Evolutionary conservation across 1,284 basidiomycete species (phyloP), one percentile per base, ranked within the genome.

Genomic region (Microbotryum violaceum): DNA sequence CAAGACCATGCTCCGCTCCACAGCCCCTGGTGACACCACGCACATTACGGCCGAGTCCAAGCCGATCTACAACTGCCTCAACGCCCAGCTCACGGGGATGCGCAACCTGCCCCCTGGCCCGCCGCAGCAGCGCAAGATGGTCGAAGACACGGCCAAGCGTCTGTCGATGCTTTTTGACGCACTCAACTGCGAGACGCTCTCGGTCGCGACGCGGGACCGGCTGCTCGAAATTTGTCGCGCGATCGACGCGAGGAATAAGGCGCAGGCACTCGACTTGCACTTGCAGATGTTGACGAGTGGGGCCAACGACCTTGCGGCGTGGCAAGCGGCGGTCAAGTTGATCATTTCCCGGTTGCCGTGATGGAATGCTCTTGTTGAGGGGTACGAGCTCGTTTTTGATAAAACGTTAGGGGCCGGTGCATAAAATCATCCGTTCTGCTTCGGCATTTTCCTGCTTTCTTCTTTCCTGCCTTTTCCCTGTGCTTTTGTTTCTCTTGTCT

Each of bases 121-220:
- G 84, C 82, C 88, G 9, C 83, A 86, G 68, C 86, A 93, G 78
- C 88, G 86, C 75, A 85, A 88, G 44, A 82, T 93, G 70, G 83
- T 86, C 0, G 90, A 92, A 63, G 93, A 97, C 72, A 82, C 91
- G 3, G 91, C 96, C 73, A 82, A 90, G 29, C 82, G 93, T 31
- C 80, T 96, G 72, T 92, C 87, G 74, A 82, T 86, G 5, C 77
- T 97, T 57, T 94, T 94, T 70, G 93, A 97, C 74, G 85, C 85
- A 33, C 78, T 97, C 69, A 97, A 97, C 77, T 93, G 91, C 73
- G 91, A 90, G 70, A 87, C 88, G 8, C 75, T 97, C 10, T 70
- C 73, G 18, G 54, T 67, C 6, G 65, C 70, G 56, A 65, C 72
- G 16, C 63, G 73, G 5, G 68, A 70, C 23, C 63, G 69, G 45